Conservation (phyloP, 768 basidiomycete species). For the Russula ochroleuca region DNA sequence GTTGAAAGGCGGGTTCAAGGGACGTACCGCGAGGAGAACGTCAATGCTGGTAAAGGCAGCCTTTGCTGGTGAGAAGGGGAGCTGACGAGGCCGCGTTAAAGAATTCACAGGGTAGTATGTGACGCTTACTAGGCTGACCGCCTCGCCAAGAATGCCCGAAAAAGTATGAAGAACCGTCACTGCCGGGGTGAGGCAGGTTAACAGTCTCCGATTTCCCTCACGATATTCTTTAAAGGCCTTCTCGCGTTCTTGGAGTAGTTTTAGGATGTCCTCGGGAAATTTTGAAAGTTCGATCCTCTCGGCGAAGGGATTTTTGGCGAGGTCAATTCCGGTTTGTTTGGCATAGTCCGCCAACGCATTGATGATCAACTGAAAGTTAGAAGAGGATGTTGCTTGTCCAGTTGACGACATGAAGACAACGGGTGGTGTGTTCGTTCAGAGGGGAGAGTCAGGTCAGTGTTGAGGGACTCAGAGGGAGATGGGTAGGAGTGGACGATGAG, state of each 20-base stretch:
- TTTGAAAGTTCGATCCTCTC: background rate
- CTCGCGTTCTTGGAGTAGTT: conserved; percentile 3
- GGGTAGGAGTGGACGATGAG: too few relatives aligned
- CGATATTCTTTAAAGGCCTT: conserved; percentile 8
- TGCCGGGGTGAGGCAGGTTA: background rate
- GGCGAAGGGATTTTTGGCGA: background rate
- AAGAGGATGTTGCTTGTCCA: background rate
- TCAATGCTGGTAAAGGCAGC: background rate
- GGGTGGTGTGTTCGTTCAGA: background rate
- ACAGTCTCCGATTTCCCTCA: background rate
- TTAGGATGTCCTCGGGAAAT: background rate
- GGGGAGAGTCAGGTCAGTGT: too few relatives aligned
- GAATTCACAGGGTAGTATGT: background rate
- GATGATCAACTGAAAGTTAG: conserved; percentile 1
- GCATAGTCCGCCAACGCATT: conserved; percentile 1
- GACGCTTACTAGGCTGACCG: background rate
- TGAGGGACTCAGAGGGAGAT: background rate
- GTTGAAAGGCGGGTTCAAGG: background rate
- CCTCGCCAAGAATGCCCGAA: background rate
- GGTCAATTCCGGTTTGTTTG: background rate
- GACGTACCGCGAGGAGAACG: background rate
- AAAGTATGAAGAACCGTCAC: background rate
- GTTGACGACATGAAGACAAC: background rate
- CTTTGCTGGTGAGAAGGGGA: background rate
- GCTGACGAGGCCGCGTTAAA: background rate